Conservation (phyloP, 2,329 filamentous ascomycete genomes). For the Metarhizium sp. region DNA sequence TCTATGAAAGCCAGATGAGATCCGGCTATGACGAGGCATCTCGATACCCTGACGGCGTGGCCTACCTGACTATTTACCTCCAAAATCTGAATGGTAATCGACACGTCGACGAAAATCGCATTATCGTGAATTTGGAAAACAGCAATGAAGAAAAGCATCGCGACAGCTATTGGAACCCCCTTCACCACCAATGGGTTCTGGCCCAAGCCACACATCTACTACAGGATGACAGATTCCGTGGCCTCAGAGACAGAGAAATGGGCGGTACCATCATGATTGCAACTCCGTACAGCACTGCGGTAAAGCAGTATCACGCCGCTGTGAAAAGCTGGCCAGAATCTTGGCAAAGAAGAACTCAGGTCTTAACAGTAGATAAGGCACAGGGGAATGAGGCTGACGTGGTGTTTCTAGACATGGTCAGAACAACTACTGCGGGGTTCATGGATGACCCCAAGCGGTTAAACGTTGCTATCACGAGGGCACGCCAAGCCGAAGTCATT, state of each 20-base stretch:
- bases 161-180: slow-evolving; percentile 31
- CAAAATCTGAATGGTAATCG: slow-evolving; percentile 12
- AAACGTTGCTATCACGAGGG: slow-evolving; percentile 36
- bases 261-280: slow-evolving; percentile 32
- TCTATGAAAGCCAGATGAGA: slow-evolving; percentile 30
- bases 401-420: slow-evolving; percentile 37
- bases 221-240: neutral
- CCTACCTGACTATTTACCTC: slow-evolving; percentile 20
- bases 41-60: slow-evolving; percentile 18
- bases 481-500: slow-evolving; percentile 34
- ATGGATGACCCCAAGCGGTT: slow-evolving; percentile 34
- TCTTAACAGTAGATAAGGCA: slow-evolving; percentile 34
- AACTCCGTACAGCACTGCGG: slow-evolving; percentile 31
- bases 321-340: slow-evolving; percentile 17
- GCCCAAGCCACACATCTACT: slow-evolving; percentile 18
- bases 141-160: slow-evolving; percentile 18
- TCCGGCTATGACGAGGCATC: slow-evolving; percentile 16
- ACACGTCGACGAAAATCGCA: slow-evolving; percentile 23
- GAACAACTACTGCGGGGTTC: slow-evolving; percentile 27
- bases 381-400: slow-evolving; percentile 40
- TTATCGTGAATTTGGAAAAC: slow-evolving; percentile 21
- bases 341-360: slow-evolving; percentile 23
- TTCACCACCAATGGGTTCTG: slow-evolving; percentile 28
- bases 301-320: slow-evolving; percentile 23
- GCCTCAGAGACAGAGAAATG: slow-evolving; percentile 13